These are phyloP conservation scores for Bryoerythrophyllum caledonicum DNA, from an alignment of 225 moss, liverwort and hornwort species.

Conservation along the genomic window DNA sequence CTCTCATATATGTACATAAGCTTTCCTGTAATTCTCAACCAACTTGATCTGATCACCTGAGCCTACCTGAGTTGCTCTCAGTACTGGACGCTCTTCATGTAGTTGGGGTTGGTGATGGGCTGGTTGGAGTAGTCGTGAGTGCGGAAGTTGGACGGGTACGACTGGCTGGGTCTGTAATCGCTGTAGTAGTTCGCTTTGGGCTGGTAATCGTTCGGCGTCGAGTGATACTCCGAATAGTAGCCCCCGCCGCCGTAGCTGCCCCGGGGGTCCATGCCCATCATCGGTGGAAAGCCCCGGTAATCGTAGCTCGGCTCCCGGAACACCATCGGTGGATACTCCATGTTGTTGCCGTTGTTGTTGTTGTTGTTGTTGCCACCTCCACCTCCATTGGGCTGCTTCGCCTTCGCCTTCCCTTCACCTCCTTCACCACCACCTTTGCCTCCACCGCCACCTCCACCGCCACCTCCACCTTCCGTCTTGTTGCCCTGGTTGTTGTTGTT, in stretches of 20 bases:
- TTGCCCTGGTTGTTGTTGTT: slow-evolving; percentile 8
- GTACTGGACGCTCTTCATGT: slow-evolving; percentile 55
- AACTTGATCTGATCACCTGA: too few relatives aligned
- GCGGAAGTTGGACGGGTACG: slow-evolving; percentile 52
- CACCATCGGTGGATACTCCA: slow-evolving; percentile 37
- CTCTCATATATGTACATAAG: slow-evolving; percentile 46
- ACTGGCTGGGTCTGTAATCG: slow-evolving; percentile 55
- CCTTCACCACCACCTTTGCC: not conserved
- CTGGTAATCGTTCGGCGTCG: slow-evolving; percentile 33
- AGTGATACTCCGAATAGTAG: slow-evolving; percentile 36
- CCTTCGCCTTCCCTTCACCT: not conserved
- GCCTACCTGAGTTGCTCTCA: slow-evolving; percentile 10
- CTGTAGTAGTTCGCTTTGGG: slow-evolving; percentile 51
- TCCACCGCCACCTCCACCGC: not conserved
- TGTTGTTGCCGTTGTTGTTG: slow-evolving; percentile 19
- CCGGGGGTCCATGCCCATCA: slow-evolving; percentile 29
- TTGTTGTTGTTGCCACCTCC: slow-evolving; percentile 6
- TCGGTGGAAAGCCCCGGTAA: slow-evolving; percentile 35
- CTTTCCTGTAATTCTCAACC: too few relatives aligned
- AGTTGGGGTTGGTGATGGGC: slow-evolving; percentile 61
- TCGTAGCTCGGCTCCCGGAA: slow-evolving; percentile 41
- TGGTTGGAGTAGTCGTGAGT: slow-evolving; percentile 47
- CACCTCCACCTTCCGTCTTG: not conserved
- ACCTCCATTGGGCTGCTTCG: not conserved
- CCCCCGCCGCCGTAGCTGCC: slow-evolving; percentile 25